Base-by-base conservation (phyloP, 306 rosid species). In the Acmispon strigosus region DNA sequence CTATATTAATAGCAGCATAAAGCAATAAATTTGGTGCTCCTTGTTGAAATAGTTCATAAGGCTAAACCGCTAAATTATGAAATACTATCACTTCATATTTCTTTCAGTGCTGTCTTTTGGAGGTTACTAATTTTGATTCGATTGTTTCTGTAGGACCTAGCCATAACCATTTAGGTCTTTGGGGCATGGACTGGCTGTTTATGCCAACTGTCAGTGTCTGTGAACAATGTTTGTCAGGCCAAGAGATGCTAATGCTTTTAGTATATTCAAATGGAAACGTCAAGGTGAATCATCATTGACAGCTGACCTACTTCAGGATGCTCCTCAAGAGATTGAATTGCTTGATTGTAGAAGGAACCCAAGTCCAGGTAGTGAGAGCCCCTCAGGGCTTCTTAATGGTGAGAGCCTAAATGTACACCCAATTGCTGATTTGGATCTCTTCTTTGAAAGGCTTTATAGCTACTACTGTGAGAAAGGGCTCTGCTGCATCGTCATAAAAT, bases 401-500 rank as follows among this genome's bases (percentile, higher is more conserved):
- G 97, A 94, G 63, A 86, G 85, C 60, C 55, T 72, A 60, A 87
- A 81, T 78, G 87, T 76, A 1, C 86, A 89, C 76, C 90, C 88
- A 34, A 91, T 94, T 78, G 81, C 91, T 17, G 99, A 94, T 73
- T 80, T 94, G 85, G 99, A 94, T 83, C 87, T 94, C 48, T 94
- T 94, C 86, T 94, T 91, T 11, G 96, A 94, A 87, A 86, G 92
- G 78, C 79, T 94, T 72, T 94, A 94, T 77, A 77, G 81, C 83
- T 94, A 94, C 86, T 94, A 84, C 60, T 86, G 96, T 76, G 95
- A 91, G 76, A 91, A 91, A 84, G 99, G 99, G 78, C 96, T 94
- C 24, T 86, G 99, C 96, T 91, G 96, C 72, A 91, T 94, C 62
- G 81, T 94, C 47, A 77, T 77, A 75, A 91, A 91, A 80, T 91